A percentile compares a stretch with the other conserved stretches of the same genome.
Evolutionary conservation across 2,329 filamentous ascomycete genomes (phyloP).

Genomic region (Alternaria solani): DNA sequence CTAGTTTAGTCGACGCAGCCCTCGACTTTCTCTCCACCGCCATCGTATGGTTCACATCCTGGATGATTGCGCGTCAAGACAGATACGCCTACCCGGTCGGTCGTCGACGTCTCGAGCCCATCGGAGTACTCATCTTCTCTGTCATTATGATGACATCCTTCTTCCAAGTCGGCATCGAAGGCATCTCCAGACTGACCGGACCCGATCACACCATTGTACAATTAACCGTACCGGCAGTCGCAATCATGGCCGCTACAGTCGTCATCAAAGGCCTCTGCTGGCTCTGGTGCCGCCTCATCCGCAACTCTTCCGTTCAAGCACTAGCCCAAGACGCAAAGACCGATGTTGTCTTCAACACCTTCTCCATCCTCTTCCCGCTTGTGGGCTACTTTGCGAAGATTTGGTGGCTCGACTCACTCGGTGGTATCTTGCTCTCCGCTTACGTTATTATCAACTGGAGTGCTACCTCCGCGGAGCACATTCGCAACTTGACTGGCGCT

Average conservation of each 20-base stretch:
- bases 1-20: slow-evolving; percentile 79
- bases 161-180: slow-evolving; percentile 77
- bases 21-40: slow-evolving; percentile 83
- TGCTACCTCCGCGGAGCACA: slow-evolving; percentile 75
- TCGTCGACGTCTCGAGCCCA: slow-evolving; percentile 76
- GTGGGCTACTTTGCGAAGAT: slow-evolving; percentile 77
- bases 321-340: slow-evolving; percentile 73
- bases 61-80: slow-evolving; percentile 76
- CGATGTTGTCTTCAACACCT: slow-evolving; percentile 89
- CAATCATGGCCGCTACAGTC: slow-evolving; percentile 83
- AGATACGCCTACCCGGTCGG: slow-evolving; percentile 82
- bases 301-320: slow-evolving; percentile 85
- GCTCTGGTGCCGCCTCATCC: slow-evolving; percentile 87
- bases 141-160: slow-evolving; percentile 89
- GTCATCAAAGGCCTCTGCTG: slow-evolving; percentile 83
- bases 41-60: slow-evolving; percentile 81
- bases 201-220: slow-evolving; percentile 73
- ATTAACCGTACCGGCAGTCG: slow-evolving; percentile 74
- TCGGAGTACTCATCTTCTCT: slow-evolving; percentile 81
- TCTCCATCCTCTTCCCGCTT: slow-evolving; percentile 87
- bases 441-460: slow-evolving; percentile 85
- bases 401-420: slow-evolving; percentile 86
- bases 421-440: slow-evolving; percentile 78
- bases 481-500: slow-evolving; percentile 80
- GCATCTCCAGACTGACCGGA: slow-evolving; percentile 68